A percentile compares a stretch with the other conserved stretches of the same genome.
These are phyloP conservation scores for Crithidia brevicula DNA, from an alignment of 208 protist genomes.

Conservation along the genomic window DNA sequence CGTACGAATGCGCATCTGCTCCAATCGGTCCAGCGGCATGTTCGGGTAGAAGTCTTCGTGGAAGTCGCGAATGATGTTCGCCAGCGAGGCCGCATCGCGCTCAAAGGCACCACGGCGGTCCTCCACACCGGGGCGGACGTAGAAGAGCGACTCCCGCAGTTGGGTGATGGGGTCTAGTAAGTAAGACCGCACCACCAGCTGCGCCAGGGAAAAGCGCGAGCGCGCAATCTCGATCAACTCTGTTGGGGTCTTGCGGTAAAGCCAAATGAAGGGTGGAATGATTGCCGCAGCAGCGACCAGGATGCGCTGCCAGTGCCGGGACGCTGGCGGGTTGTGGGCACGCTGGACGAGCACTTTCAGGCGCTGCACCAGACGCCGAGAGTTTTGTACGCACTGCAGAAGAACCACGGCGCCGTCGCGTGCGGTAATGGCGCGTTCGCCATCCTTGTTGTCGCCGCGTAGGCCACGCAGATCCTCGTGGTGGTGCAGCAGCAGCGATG, in stretches of 20 bases:
- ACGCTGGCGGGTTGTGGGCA: conserved; percentile 40
- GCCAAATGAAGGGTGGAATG: conserved; percentile 43
- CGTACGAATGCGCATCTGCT: conserved; percentile 47
- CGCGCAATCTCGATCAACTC: conserved; percentile 35
- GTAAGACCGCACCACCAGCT: conserved; percentile 51
- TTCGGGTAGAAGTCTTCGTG: conserved; percentile 72
- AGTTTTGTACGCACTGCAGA: conserved; percentile 35
- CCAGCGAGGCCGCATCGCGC: conserved; percentile 60
- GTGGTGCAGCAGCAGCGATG: background rate
- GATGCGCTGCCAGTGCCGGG: conserved; percentile 53
- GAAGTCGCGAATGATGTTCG: conserved; percentile 85
- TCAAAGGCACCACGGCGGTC: conserved; percentile 59
- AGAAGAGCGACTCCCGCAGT: conserved; percentile 57
- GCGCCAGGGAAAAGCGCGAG: conserved; percentile 14
- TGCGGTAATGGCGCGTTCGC: background rate
- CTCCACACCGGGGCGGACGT: conserved; percentile 64
- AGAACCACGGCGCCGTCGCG: conserved; percentile 44
- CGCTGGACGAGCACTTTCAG: conserved; percentile 35
- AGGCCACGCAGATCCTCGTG: background rate
- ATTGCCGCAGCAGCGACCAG: conserved; percentile 28
- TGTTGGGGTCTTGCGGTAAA: conserved; percentile 40
- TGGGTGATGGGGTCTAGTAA: conserved; percentile 49
- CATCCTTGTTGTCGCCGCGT: background rate
- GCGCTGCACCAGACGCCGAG: conserved; percentile 24
- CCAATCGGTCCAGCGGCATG: conserved; percentile 37